Evolutionary conservation across 352 stramenopile species (phyloP), one percentile per base, ranked within the genome.

Genomic region (Phytophthora palmivora): DNA sequence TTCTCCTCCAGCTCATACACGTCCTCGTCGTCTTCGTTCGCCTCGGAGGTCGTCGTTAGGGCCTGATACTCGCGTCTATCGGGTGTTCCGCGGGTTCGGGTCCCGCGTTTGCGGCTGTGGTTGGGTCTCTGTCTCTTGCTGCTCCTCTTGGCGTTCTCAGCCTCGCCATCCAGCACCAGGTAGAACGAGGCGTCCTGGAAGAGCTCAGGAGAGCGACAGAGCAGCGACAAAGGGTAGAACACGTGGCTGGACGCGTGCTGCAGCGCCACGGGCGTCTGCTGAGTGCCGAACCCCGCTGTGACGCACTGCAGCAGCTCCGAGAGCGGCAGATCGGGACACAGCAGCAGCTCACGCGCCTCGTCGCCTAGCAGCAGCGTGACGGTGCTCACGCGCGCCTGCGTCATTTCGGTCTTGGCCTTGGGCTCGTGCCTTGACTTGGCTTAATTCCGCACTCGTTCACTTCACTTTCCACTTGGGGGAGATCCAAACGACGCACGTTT

Each of bases 161-260:
- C 26, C 10, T 67, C 70, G 8, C 24, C 55, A 10, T 72, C 63
- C 18, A 59, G 45, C 47, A 93, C 62, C 2, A 93, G 45, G 26
- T 86, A 51, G 47, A 82, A 88, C 47, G 51, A 44, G 3, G 67
- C 79, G 41, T 58, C 44, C 24, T 80, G 68, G 55, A 95, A 95
- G 6, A 83, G 49, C 48, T 73, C 63, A 0, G 84, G 84, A 19
- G 73, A 73, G 45, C 63, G 74, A 19, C 72, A 72, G 30, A 95
- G 51, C 28, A 95, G 72, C 58, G 86, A 93, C 22, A 91, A 58
- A 54, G 86, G 84, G 53, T 86, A 93, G 32, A 91, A 71, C 8
- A 91, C 70, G 67, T 67, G 45, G 33, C 54, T 73, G 37, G 56
- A 59, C 37, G 43, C 59, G 47, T 72, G 60, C 14, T 34, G 46